These are phyloP conservation scores for Phalaenopsis aphrodite DNA, from an alignment of 106 monocot species.

Conservation along the genomic window DNA sequence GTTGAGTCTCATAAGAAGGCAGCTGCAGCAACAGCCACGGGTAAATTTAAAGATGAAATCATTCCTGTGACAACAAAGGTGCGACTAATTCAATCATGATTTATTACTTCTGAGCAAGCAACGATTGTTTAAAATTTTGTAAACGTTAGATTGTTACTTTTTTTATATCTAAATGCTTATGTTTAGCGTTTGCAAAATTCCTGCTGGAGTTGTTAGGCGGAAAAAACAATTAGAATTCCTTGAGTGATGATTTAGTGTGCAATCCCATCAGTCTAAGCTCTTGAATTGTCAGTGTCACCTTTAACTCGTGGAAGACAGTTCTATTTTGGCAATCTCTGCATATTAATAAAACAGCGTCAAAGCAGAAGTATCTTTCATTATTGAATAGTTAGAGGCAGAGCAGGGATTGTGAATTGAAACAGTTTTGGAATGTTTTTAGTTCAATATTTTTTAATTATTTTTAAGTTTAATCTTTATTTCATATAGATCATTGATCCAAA, in stretches of 20 bases:
- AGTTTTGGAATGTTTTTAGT: background rate
- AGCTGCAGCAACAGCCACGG: conserved; percentile 80
- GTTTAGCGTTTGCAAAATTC: background rate
- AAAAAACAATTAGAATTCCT: background rate
- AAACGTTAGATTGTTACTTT: background rate
- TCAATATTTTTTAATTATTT: background rate
- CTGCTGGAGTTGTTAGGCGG: background rate
- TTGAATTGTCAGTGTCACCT: background rate
- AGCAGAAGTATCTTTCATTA: background rate
- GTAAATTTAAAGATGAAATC: conserved; percentile 97
- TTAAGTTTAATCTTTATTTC: background rate
- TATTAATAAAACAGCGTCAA: background rate
- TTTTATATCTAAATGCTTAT: background rate
- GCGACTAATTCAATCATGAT: background rate
- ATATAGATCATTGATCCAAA: conserved; percentile 84
- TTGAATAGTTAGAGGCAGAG: background rate
- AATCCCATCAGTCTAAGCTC: background rate
- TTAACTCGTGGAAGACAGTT: background rate
- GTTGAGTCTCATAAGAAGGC: conserved; percentile 92
- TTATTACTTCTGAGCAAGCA: background rate
- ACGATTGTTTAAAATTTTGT: background rate
- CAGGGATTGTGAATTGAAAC: background rate
- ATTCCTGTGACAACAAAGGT: conserved; percentile 91
- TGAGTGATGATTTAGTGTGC: background rate
- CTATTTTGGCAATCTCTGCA: background rate